Percentiles rank a stretch among this genome's conserved stretches.
Conservation (phyloP, 2,329 filamentous ascomycete genomes). For the Monosporascus sp. region DNA sequence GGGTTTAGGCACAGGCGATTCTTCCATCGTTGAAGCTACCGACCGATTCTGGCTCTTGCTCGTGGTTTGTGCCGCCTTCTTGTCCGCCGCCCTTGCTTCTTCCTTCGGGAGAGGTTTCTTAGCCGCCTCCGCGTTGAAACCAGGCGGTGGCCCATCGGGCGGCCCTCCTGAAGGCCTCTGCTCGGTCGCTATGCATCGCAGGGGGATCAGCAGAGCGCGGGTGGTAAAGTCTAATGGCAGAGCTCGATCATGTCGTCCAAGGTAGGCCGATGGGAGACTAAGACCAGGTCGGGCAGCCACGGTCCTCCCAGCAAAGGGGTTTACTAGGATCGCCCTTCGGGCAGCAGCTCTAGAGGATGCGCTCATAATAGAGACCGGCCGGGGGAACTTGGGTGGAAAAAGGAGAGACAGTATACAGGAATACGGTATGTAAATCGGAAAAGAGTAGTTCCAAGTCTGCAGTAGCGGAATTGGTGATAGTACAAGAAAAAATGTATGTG, state of each 20-base stretch:
- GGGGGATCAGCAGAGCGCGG: constrained; percentile 53
- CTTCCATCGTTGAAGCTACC: constrained; percentile 21
- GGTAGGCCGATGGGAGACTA: constrained; percentile 40
- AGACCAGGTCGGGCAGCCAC: constrained; percentile 38
- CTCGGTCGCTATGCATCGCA: constrained; percentile 54
- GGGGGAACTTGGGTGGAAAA: constrained; percentile 2
- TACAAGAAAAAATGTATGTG: too few relatives aligned
- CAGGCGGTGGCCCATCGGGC: constrained; percentile 69
- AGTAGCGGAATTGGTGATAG: too few relatives aligned
- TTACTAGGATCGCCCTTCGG: constrained; percentile 49
- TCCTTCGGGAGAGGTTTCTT: constrained; percentile 74
- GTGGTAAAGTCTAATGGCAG: constrained; percentile 43
- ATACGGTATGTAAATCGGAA: not conserved
- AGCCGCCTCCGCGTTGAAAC: constrained; percentile 85
- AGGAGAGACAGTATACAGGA: not conserved
- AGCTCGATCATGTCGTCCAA: constrained; percentile 42
- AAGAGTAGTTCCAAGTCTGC: not conserved
- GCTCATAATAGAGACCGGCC: constrained; percentile 40
- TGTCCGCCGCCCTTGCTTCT: constrained; percentile 26
- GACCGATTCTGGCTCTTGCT: constrained; percentile 24
- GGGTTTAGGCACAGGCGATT: constrained; percentile 23
- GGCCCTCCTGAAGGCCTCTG: constrained; percentile 45
- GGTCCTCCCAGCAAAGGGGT: constrained; percentile 46
- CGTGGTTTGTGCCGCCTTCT: constrained; percentile 28
- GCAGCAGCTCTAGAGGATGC: constrained; percentile 51